Percentiles rank a stretch among this genome's conserved stretches.
These are phyloP conservation scores for Apiotrichum gracile DNA, from an alignment of 1,284 basidiomycete genomes.

Conservation along the genomic window DNA sequence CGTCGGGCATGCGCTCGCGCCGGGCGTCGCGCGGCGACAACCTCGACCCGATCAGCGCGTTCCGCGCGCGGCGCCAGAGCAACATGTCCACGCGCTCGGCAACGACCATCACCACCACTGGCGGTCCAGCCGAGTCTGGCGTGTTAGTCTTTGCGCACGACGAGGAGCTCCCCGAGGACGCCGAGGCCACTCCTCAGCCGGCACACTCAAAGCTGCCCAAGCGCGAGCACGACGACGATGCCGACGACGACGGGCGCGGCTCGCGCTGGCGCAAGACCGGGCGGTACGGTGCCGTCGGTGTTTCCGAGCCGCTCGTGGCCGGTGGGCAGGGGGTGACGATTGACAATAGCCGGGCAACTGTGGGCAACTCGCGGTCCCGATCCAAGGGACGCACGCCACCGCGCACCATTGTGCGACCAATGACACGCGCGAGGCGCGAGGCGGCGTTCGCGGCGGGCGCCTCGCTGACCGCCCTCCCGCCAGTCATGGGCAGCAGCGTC, in stretches of 20 bases:
- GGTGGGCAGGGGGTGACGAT: neutral
- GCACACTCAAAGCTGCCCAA: neutral
- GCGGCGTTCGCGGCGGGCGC: slow-evolving; percentile 14
- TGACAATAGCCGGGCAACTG: slow-evolving; percentile 1
- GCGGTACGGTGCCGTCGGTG: neutral
- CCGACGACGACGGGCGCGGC: neutral
- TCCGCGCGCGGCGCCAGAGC: neutral
- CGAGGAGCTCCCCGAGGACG: neutral
- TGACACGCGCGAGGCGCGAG: slow-evolving; percentile 11
- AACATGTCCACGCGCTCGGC: neutral
- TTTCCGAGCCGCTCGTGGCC: neutral
- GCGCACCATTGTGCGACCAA: slow-evolving; percentile 16
- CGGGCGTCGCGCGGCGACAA: slow-evolving; percentile 1
- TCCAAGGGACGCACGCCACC: slow-evolving; percentile 37
- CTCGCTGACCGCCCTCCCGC: slow-evolving; percentile 1
- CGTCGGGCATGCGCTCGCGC: neutral
- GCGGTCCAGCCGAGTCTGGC: slow-evolving; percentile 1
- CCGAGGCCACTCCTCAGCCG: neutral
- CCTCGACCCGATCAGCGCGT: neutral
- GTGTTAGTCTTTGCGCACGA: slow-evolving; percentile 13
- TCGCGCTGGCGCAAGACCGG: neutral
- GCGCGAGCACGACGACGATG: neutral
- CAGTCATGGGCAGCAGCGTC: neutral
- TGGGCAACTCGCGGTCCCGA: slow-evolving; percentile 27
- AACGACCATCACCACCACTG: neutral